Conservation (phyloP, 1,284 basidiomycete genomes). For the Pseudomicrostroma phylloplanum region DNA sequence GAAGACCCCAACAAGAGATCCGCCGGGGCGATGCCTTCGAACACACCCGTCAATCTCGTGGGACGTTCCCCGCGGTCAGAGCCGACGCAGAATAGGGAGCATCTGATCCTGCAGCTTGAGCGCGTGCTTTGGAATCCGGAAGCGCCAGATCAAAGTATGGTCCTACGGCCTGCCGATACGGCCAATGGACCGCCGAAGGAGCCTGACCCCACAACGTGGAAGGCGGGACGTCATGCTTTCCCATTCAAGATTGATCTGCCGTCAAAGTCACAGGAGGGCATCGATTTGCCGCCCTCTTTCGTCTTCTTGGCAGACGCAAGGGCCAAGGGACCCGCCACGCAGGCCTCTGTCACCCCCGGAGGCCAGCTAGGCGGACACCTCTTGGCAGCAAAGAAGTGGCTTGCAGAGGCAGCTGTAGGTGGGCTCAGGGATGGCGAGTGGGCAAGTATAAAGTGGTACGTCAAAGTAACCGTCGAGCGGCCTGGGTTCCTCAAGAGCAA, state of each 20-base stretch:
- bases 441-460: constrained; percentile 42
- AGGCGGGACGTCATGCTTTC: constrained; percentile 25
- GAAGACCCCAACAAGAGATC: neutral
- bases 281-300: constrained; percentile 12
- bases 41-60: constrained; percentile 18
- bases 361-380: neutral
- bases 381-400: constrained; percentile 1
- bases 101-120: constrained; percentile 31
- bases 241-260: constrained; percentile 27
- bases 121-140: constrained; percentile 19
- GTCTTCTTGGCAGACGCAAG: constrained; percentile 13
- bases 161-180: neutral
- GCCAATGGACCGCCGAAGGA: neutral
- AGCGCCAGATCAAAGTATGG: constrained; percentile 6
- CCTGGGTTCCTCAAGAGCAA: constrained; percentile 35
- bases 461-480: constrained; percentile 40
- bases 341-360: neutral
- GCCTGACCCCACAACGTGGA: constrained; percentile 14
- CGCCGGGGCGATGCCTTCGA: neutral
- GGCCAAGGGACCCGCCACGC: neutral
- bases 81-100: constrained; percentile 16
- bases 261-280: constrained; percentile 8
- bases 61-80: neutral
- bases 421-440: constrained; percentile 19
- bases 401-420: neutral